Evolutionary conservation across 2,329 filamentous ascomycete species (phyloP).

Genomic region (Trichoderma hamatum): DNA sequence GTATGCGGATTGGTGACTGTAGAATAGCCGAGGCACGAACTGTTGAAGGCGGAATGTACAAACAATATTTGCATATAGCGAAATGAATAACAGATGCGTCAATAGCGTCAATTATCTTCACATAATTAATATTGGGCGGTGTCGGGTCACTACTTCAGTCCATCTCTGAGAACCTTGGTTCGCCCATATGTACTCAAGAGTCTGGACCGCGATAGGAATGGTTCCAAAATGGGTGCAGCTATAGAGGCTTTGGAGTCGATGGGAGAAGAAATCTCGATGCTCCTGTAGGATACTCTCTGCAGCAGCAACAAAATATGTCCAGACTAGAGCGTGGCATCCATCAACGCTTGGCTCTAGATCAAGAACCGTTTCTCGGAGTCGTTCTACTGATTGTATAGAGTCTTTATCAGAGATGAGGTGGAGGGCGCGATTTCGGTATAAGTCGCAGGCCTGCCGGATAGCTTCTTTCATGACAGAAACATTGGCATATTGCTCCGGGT

Average conservation of each 20-base stretch:
- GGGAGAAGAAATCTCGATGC: constrained; percentile 15
- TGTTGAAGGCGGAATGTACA: background rate
- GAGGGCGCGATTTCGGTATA: constrained; percentile 21
- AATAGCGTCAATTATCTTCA: background rate
- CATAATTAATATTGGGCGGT: constrained; percentile 17
- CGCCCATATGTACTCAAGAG: constrained; percentile 16
- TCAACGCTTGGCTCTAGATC: constrained; percentile 14
- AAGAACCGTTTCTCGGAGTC: constrained; percentile 14
- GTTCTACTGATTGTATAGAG: constrained; percentile 14
- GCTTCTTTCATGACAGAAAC: constrained; percentile 20
- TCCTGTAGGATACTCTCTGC: constrained; percentile 9
- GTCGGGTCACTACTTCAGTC: constrained; percentile 20
- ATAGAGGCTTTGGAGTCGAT: constrained; percentile 17
- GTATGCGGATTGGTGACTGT: background rate
- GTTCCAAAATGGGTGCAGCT: constrained; percentile 21
- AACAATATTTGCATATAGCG: background rate
- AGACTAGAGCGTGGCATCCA: constrained; percentile 16
- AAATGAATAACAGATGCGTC: background rate
- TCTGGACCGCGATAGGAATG: constrained; percentile 19
- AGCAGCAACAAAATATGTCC: constrained; percentile 20
- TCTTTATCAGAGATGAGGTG: constrained; percentile 7
- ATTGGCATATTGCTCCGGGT: constrained; percentile 12
- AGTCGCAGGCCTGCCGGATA: constrained; percentile 10
- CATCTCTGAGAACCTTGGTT: constrained; percentile 17
- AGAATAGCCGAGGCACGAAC: background rate